These are phyloP conservation scores for Rhododendron molle DNA, from an alignment of 148 eudicot species.

Conservation along the genomic window DNA sequence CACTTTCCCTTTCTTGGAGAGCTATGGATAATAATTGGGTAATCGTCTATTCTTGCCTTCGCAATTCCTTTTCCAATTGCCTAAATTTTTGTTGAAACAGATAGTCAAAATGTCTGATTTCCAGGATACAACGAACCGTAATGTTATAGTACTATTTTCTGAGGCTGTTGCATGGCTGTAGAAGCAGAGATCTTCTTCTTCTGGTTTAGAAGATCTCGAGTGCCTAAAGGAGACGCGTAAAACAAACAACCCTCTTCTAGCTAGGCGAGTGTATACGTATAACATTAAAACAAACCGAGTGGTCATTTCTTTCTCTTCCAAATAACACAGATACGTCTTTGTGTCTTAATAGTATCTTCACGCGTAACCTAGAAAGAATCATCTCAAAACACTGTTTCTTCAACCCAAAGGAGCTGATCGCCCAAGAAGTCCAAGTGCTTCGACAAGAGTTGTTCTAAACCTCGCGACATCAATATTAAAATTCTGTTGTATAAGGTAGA, in stretches of 20 bases:
- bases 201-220: neutral
- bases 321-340: no score
- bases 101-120: neutral
- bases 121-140: neutral
- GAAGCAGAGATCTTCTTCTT: neutral
- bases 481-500: conserved; percentile 49
- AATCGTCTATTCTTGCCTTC: no score
- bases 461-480: conserved; percentile 35
- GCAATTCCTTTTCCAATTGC: no score
- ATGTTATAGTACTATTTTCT: neutral
- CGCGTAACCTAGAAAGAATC: neutral
- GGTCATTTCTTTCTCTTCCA: no score
- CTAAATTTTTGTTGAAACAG: no score
- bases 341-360: no score
- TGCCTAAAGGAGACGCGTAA: neutral
- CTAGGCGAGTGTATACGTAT: neutral
- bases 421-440: conserved; percentile 39
- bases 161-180: neutral
- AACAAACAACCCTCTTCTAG: neutral
- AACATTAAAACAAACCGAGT: neutral
- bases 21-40: no score
- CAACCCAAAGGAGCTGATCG: neutral
- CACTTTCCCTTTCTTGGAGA: no score
- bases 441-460: conserved; percentile 41
- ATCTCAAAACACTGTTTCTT: neutral